Percentiles rank a stretch among this genome's conserved stretches.
Evolutionary conservation across 1,284 basidiomycete genomes (phyloP).

Genomic region (Pascua sp.): DNA sequence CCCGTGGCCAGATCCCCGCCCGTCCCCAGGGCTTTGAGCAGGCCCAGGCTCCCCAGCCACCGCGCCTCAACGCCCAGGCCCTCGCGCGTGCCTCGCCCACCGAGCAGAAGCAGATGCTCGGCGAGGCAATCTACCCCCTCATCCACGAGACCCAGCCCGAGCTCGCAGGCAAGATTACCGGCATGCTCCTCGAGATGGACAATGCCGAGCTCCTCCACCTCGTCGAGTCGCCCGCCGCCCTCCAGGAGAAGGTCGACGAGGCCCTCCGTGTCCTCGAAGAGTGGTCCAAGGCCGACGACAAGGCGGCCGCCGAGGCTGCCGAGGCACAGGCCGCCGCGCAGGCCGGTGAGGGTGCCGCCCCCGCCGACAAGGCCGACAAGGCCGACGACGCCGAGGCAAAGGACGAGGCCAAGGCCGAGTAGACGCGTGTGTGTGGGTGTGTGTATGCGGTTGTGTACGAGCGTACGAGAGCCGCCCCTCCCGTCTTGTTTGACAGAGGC

Average conservation of each 20-base stretch:
- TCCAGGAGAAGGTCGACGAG: slow-evolving; percentile 83
- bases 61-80: slow-evolving; percentile 52
- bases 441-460: too few relatives aligned
- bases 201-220: slow-evolving; percentile 83
- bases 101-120: slow-evolving; percentile 96
- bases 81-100: slow-evolving; percentile 72
- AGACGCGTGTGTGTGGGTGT: not conserved
- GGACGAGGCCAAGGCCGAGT: slow-evolving; percentile 8
- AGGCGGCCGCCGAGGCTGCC: slow-evolving; percentile 9
- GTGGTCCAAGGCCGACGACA: slow-evolving; percentile 41
- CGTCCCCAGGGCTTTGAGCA: slow-evolving; percentile 54
- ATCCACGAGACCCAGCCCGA: slow-evolving; percentile 75
- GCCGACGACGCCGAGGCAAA: slow-evolving; percentile 5
- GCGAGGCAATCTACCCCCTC: slow-evolving; percentile 86
- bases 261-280: slow-evolving; percentile 56
- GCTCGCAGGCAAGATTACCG: slow-evolving; percentile 93
- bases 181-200: slow-evolving; percentile 97
- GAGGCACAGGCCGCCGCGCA: slow-evolving; percentile 20
- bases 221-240: slow-evolving; percentile 71
- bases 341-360: slow-evolving; percentile 20
- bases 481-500: too few relatives aligned
- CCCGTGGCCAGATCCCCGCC: slow-evolving; percentile 38
- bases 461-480: too few relatives aligned
- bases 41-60: slow-evolving; percentile 27
- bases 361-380: slow-evolving; percentile 13